Conservation (phyloP, 176 grass and related monocot species). For the Oryza longistaminata region DNA sequence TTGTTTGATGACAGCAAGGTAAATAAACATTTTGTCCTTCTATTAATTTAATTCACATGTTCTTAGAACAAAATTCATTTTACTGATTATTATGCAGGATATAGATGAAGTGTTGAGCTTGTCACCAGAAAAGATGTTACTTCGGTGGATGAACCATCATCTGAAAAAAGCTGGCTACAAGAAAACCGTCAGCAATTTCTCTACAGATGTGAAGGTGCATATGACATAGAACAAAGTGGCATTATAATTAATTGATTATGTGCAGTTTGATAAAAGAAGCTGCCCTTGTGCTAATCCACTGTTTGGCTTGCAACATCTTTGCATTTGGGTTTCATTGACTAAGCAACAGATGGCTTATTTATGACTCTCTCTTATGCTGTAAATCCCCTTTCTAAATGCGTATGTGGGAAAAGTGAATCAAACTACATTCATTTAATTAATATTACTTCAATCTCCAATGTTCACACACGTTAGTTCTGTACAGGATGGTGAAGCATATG, state of each 20-base stretch:
- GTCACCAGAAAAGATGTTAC: conserved; percentile 91
- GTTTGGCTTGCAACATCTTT: not conserved
- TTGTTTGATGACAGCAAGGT: conserved; percentile 94
- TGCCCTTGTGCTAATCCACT: conserved; percentile 15
- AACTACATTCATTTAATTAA: not conserved
- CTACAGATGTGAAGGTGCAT: conserved; percentile 91
- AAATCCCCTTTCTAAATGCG: not conserved
- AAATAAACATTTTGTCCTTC: conserved; percentile 20
- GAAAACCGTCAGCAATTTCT: conserved; percentile 98
- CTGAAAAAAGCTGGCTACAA: conserved; percentile 96
- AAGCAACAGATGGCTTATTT: not conserved
- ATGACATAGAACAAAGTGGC: conserved; percentile 14
- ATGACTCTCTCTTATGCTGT: not conserved
- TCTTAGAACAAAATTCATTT: conserved; percentile 22
- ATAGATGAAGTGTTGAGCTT: conserved; percentile 90
- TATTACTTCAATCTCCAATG: conserved; percentile 31
- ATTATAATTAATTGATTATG: conserved; percentile 19
- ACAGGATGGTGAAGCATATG: conserved; percentile 97
- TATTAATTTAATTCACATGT: conserved; percentile 18
- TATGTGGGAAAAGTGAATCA: not conserved
- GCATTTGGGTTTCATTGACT: not conserved
- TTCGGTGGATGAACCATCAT: conserved; percentile 99
- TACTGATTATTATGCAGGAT: conserved; percentile 65
- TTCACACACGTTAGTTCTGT: conserved; percentile 36
- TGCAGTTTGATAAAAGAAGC: conserved; percentile 15